These are phyloP conservation scores for Rhizoctonia solani DNA, from an alignment of 1,284 basidiomycete genomes.

Conservation along the genomic window DNA sequence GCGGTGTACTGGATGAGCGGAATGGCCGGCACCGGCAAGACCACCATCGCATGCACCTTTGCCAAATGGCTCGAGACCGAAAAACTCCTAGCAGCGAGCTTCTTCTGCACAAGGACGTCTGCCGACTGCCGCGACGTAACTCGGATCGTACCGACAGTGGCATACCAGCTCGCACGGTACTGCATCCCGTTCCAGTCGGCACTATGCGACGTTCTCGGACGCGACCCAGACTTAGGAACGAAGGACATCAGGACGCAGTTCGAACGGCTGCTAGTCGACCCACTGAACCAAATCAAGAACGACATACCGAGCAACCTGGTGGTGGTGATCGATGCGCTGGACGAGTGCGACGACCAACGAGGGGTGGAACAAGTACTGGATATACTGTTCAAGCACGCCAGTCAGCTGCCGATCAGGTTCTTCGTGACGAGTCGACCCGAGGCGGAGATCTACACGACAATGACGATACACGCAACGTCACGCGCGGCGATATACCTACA, in stretches of 20 bases:
- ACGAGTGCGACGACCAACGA: neutral
- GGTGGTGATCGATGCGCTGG: conserved; percentile 25
- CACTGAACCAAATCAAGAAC: neutral
- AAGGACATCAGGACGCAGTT: conserved; percentile 1
- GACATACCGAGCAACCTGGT: neutral
- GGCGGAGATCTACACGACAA: neutral
- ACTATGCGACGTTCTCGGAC: neutral
- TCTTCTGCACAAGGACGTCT: conserved; percentile 6
- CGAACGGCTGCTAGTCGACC: neutral
- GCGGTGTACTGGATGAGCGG: conserved; percentile 16
- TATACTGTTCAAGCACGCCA: neutral
- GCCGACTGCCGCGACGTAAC: neutral
- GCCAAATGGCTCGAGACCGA: neutral
- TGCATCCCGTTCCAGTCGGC: neutral
- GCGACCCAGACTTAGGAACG: neutral
- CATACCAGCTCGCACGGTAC: conserved; percentile 6
- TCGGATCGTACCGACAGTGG: conserved; percentile 9
- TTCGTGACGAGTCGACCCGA: conserved; percentile 18
- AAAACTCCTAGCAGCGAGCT: conserved; percentile 1
- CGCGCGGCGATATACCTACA: neutral
- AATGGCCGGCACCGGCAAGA: too few relatives aligned
- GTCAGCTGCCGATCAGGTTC: conserved; percentile 11
- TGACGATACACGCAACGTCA: too few relatives aligned
- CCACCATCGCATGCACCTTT: conserved; percentile 17
- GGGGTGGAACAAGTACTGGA: neutral